A percentile compares a stretch with the other conserved stretches of the same genome.
Evolutionary conservation across 2,329 filamentous ascomycete genomes (phyloP).

Genomic region (Tolypocladium tundrense): DNA sequence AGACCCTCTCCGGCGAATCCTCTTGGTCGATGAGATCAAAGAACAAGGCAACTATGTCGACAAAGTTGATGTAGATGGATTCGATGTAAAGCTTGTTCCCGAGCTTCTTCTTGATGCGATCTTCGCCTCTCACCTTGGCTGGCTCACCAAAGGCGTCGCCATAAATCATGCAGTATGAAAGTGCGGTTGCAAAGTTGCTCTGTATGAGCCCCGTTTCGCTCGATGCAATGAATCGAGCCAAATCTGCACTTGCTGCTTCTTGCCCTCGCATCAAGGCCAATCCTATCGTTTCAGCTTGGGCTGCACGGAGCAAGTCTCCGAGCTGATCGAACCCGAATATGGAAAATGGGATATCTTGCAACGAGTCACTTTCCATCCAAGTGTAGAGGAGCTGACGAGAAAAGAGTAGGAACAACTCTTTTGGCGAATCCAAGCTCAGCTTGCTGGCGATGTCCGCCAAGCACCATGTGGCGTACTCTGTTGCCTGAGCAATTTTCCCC

Average conservation of each 20-base stretch:
- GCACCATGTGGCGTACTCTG: constrained; percentile 62
- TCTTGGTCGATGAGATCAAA: constrained; percentile 72
- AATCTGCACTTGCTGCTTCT: constrained; percentile 47
- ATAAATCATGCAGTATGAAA: constrained; percentile 76
- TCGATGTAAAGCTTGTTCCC: constrained; percentile 55
- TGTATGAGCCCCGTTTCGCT: constrained; percentile 49
- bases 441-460: constrained; percentile 54
- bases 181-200: constrained; percentile 62
- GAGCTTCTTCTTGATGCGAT: constrained; percentile 56
- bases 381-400: constrained; percentile 83
- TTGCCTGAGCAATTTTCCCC: constrained; percentile 55
- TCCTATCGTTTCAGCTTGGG: constrained; percentile 68
- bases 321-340: constrained; percentile 73
- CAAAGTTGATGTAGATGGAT: constrained; percentile 59
- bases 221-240: constrained; percentile 48
- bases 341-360: constrained; percentile 69
- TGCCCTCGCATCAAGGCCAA: constrained; percentile 76
- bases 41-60: constrained; percentile 65
- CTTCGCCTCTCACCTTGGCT: constrained; percentile 48
- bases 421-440: constrained; percentile 55
- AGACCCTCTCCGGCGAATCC: constrained; percentile 58
- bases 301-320: constrained; percentile 55
- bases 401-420: constrained; percentile 71
- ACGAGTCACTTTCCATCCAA: constrained; percentile 61
- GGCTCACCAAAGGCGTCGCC: constrained; percentile 16